Evolutionary conservation across 169 alveolate genomes (phyloP).

Genomic region (Eimeria nieschulzi): DNA sequence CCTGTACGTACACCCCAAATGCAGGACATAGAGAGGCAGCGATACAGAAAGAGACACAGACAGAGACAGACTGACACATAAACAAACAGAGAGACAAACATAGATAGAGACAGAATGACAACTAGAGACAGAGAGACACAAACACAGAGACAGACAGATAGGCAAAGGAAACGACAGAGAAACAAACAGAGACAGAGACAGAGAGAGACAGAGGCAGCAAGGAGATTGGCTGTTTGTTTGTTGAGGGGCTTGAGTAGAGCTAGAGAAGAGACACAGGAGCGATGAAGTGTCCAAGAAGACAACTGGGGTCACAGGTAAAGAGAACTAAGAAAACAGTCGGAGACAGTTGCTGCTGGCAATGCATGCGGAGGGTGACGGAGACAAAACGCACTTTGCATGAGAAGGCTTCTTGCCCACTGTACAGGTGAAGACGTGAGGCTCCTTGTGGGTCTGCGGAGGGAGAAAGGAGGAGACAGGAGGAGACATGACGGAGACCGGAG

Average conservation of each 20-base stretch:
- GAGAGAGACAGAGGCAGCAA: too few species aligned
- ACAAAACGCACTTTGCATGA: conserved; percentile 40
- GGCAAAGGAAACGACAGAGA: too few species aligned
- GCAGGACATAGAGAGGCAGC: not conserved
- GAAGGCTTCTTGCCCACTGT: conserved; percentile 74
- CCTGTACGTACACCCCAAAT: not conserved
- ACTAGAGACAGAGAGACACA: too few species aligned
- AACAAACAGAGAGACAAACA: not conserved
- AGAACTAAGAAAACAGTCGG: too few species aligned
- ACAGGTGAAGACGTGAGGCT: conserved; percentile 51
- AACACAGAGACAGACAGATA: too few species aligned
- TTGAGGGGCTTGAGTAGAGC: too few species aligned
- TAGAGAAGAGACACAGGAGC: too few species aligned
- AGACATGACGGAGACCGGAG: not conserved
- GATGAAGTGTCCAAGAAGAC: too few species aligned
- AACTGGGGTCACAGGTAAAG: too few species aligned
- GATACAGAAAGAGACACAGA: not conserved
- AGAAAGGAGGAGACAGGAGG: not conserved
- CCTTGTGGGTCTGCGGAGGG: not conserved
- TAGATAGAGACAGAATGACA: not conserved
- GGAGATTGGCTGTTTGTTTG: too few species aligned
- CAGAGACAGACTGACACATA: not conserved
- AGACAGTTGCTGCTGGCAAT: too few species aligned
- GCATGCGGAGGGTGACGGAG: too few species aligned
- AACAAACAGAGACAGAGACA: not conserved